Conservation (phyloP, 257 asterid genomes). For the Solanum chilense region DNA sequence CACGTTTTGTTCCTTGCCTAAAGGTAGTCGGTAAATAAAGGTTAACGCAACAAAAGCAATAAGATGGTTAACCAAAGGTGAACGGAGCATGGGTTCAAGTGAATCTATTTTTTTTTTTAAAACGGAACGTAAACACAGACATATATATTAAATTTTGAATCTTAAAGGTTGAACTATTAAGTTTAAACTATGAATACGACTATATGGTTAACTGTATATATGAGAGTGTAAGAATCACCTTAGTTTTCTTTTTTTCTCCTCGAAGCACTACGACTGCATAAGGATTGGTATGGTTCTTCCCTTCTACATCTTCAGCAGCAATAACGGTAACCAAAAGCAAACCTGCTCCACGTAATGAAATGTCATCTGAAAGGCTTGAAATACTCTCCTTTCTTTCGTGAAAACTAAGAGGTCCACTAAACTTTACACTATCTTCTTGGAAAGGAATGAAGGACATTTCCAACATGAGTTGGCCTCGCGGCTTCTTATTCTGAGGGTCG, state of each 20-base stretch:
- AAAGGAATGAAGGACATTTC: conserved; percentile 60
- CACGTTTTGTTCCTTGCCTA: conserved; percentile 48
- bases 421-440: conserved; percentile 46
- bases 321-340: conserved; percentile 44
- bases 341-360: conserved; percentile 44
- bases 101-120: neutral
- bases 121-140: neutral
- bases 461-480: conserved; percentile 38
- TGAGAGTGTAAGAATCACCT: conserved; percentile 28
- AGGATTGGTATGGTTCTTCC: conserved; percentile 53
- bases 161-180: neutral
- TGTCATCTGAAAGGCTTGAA: conserved; percentile 8
- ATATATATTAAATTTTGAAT: neutral
- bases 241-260: conserved; percentile 62
- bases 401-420: conserved; percentile 5
- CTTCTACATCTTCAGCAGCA: conserved; percentile 59
- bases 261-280: conserved; percentile 37
- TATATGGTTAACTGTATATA: neutral
- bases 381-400: conserved; percentile 9
- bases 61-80: neutral
- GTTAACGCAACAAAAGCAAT: neutral
- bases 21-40: neutral
- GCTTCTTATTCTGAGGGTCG: conserved; percentile 47
- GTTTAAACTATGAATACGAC: neutral
- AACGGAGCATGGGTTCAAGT: neutral